Conservation (phyloP, 2,329 filamentous ascomycete genomes). For the Colletotrichum lentis region DNA sequence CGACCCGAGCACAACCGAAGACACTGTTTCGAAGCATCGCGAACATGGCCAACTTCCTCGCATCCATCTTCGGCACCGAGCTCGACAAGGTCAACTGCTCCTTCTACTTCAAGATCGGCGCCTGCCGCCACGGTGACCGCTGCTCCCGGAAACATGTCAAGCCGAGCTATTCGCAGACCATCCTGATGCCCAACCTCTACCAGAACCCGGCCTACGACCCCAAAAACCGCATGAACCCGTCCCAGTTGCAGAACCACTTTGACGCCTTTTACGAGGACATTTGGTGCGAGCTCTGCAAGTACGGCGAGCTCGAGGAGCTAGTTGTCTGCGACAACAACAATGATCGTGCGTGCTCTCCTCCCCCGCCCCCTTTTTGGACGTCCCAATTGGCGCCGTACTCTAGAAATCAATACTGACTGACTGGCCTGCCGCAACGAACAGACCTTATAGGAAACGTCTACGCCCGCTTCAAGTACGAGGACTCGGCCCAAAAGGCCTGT, state of each 20-base stretch:
- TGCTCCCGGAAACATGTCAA: slow-evolving; percentile 99
- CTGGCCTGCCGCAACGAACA: slow-evolving; percentile 48
- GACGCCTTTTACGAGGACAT: slow-evolving; percentile 99
- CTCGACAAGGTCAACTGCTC: slow-evolving; percentile 99
- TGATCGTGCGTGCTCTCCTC: slow-evolving; percentile 71
- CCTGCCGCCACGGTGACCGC: slow-evolving; percentile 96
- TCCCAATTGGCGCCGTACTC: slow-evolving; percentile 5
- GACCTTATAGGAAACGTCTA: slow-evolving; percentile 99
- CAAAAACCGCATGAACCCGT: slow-evolving; percentile 95
- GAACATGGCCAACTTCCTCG: slow-evolving; percentile 94
- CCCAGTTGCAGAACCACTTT: slow-evolving; percentile 98
- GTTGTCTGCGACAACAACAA: slow-evolving; percentile 99
- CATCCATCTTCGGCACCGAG: slow-evolving; percentile 99
- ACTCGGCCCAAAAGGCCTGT: slow-evolving; percentile 90
- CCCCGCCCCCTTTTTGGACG: slow-evolving; percentile 32
- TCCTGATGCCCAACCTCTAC: slow-evolving; percentile 98
- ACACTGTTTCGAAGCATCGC: slow-evolving; percentile 17
- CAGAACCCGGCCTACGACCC: slow-evolving; percentile 98
- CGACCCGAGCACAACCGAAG: not conserved
- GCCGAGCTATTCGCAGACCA: slow-evolving; percentile 96
- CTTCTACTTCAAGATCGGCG: slow-evolving; percentile 98
- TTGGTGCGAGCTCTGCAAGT: slow-evolving; percentile 99
- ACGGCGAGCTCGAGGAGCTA: slow-evolving; percentile 95
- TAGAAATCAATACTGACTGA: not conserved
- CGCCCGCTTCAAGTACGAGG: slow-evolving; percentile 99